Percentiles rank a stretch among this genome's conserved stretches.
Conservation (phyloP, 2,329 filamentous ascomycete genomes). For the Colletotrichum sublineola region DNA sequence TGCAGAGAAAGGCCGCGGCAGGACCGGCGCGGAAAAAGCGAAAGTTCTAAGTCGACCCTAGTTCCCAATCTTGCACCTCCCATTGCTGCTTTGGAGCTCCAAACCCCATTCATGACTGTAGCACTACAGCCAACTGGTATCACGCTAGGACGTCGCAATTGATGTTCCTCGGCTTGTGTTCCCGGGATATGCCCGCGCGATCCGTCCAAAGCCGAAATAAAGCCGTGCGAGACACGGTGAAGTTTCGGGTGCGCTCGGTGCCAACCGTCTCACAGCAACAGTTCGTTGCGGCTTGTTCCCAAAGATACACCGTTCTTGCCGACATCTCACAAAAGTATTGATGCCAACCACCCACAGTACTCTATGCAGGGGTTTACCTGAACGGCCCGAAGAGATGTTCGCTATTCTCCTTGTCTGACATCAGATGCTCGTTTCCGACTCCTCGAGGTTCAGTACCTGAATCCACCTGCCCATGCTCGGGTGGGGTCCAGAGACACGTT, state of each 20-base stretch:
- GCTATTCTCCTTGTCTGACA: constrained; percentile 19
- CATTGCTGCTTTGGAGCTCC: not conserved
- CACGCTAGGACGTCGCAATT: not conserved
- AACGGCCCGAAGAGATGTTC: constrained; percentile 13
- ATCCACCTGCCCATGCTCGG: not conserved
- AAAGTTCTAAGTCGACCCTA: constrained; percentile 58
- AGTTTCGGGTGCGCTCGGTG: constrained; percentile 10
- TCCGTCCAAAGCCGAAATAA: not conserved
- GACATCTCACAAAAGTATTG: not conserved
- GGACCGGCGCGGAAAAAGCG: constrained; percentile 69
- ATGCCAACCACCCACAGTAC: not conserved
- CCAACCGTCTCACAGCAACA: constrained; percentile 4
- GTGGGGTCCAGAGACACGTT: not conserved
- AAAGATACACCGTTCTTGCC: constrained; percentile 2
- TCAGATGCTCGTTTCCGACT: constrained; percentile 10
- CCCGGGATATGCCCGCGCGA: not conserved
- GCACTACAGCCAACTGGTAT: not conserved
- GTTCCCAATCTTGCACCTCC: constrained; percentile 5
- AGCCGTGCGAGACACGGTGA: not conserved
- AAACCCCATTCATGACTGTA: not conserved
- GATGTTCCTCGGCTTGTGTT: not conserved
- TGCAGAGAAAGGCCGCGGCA: constrained; percentile 62
- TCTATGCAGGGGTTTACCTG: not conserved
- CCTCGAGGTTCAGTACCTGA: constrained; percentile 3
- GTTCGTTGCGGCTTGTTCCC: constrained; percentile 19